Base-by-base conservation (phyloP, 139 green algal genomes). In the Zygnema cylindricum region DNA sequence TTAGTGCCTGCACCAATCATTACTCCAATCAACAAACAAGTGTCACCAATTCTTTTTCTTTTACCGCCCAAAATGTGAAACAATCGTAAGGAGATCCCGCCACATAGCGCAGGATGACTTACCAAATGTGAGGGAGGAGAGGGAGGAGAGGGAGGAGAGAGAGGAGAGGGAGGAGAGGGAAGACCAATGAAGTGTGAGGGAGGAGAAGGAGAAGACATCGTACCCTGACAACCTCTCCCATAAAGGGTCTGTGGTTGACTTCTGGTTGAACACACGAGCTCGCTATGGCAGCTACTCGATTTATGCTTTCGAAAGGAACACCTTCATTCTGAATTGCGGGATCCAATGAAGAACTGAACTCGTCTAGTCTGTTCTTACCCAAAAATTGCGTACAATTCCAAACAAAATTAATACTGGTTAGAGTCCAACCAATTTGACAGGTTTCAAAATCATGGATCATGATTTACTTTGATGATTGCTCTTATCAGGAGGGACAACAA, bases 171-270 rank as follows among this genome's bases (percentile, higher is more conserved):
- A 16, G 49, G 7, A 16, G 49, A 16, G 16, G 49, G 49, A 25
- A 63, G 49, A 16, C 7, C 7, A 63, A 63, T 7, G 49, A 63
- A 16, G 49, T 7, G 16, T 7, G 49, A 16, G 16, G 49, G 49
- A 16, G 16, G 49, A 16, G 49, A 63, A 16, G 49, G 49, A 63
- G 49, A 63, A 63, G 16, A 16, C 7, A 7, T 25, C 49, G 7
- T 63, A 63, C 49, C 49, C 49, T 63, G 7, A 90, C 85, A 2
- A 90, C 85, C 39, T 90, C 85, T 38, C 76, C 85, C 85, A 90
- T 90, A 30, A 54, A 71, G 25, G 85, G 85, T 22, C 85, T 71
- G 23, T 90, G 78, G 23, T 42, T 2, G 30, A 42, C 55, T 77
- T 89, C 78, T 2, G 85, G 85, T 22, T 39, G 35, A 21, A 90